phyloP scores from a whole-genome alignment of 352 stramenopile genomes.

The Peronospora destructor region DNA sequence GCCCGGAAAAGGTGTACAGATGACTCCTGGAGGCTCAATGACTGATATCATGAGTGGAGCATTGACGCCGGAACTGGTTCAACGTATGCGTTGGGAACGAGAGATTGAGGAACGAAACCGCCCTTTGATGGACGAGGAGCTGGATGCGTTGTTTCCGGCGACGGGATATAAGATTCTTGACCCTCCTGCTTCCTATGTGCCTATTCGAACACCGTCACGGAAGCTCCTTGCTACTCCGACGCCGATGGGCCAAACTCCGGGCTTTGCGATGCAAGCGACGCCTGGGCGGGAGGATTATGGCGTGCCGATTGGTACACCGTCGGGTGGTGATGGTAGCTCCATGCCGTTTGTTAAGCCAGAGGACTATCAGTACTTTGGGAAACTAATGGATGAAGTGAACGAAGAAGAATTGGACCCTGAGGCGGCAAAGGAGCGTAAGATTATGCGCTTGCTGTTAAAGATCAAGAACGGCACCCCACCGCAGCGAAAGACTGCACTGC shows the following conservation, averaged over 20 bases:
- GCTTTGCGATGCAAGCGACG: slow-evolving; percentile 82
- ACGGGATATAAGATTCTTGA: slow-evolving; percentile 94
- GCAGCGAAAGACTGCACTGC: slow-evolving; percentile 93
- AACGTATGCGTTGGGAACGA: slow-evolving; percentile 90
- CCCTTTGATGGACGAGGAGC: slow-evolving; percentile 92
- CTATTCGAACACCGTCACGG: slow-evolving; percentile 90
- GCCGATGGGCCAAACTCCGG: slow-evolving; percentile 89
- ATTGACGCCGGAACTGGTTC: slow-evolving; percentile 86
- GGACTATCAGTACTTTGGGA: slow-evolving; percentile 97
- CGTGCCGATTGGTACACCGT: slow-evolving; percentile 54
- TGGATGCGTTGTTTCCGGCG: slow-evolving; percentile 94
- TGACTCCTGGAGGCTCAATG: slow-evolving; percentile 64
- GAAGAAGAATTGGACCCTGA: slow-evolving; percentile 87
- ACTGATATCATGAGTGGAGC: slow-evolving; percentile 57
- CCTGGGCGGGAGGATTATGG: slow-evolving; percentile 79
- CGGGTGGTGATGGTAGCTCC: slow-evolving; percentile 54
- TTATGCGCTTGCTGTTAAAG: slow-evolving; percentile 97
- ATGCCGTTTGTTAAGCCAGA: slow-evolving; percentile 98
- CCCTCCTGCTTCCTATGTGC: slow-evolving; percentile 92
- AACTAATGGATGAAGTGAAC: slow-evolving; percentile 91
- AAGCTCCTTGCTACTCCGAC: slow-evolving; percentile 95
- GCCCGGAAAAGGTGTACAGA: slow-evolving; percentile 43
- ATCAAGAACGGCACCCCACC: slow-evolving; percentile 99
- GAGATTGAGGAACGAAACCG: slow-evolving; percentile 97
- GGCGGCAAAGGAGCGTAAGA: slow-evolving; percentile 93